Evolutionary conservation across 2,329 filamentous ascomycete genomes (phyloP).

Genomic region (Cercospora citrullina): DNA sequence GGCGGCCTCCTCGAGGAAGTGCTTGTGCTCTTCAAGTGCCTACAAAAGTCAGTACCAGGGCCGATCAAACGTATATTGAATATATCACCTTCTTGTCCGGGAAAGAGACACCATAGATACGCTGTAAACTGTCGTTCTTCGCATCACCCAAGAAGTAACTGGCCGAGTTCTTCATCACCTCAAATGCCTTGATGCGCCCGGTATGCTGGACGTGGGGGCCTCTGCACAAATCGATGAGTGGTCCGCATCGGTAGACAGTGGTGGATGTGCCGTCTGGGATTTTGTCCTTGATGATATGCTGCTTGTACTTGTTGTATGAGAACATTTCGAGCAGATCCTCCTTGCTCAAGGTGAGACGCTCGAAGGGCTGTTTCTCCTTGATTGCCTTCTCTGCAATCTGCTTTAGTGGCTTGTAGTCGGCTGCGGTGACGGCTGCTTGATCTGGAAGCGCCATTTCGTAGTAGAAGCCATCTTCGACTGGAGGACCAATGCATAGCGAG

Average conservation of each 20-base stretch:
- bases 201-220: constrained; percentile 94
- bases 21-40: constrained; percentile 78
- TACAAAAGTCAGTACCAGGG: constrained; percentile 11
- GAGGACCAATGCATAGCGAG: constrained; percentile 89
- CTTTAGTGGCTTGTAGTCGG: constrained; percentile 84
- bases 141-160: constrained; percentile 95
- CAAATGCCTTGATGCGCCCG: constrained; percentile 89
- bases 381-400: constrained; percentile 77
- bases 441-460: constrained; percentile 90
- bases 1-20: constrained; percentile 95
- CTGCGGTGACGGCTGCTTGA: constrained; percentile 67
- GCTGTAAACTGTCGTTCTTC: constrained; percentile 90
- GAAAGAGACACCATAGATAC: constrained; percentile 95
- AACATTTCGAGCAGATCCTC: constrained; percentile 95
- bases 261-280: constrained; percentile 85
- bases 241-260: constrained; percentile 92
- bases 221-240: constrained; percentile 90
- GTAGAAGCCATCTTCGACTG: constrained; percentile 89
- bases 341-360: constrained; percentile 85
- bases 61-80: background rate
- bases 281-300: constrained; percentile 94
- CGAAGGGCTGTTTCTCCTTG: constrained; percentile 95
- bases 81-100: constrained; percentile 83
- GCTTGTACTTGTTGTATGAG: constrained; percentile 96
- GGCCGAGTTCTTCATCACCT: constrained; percentile 82